These are phyloP conservation scores for Theileria orientalis DNA, from an alignment of 169 alveolate genomes.

Conservation along the genomic window DNA sequence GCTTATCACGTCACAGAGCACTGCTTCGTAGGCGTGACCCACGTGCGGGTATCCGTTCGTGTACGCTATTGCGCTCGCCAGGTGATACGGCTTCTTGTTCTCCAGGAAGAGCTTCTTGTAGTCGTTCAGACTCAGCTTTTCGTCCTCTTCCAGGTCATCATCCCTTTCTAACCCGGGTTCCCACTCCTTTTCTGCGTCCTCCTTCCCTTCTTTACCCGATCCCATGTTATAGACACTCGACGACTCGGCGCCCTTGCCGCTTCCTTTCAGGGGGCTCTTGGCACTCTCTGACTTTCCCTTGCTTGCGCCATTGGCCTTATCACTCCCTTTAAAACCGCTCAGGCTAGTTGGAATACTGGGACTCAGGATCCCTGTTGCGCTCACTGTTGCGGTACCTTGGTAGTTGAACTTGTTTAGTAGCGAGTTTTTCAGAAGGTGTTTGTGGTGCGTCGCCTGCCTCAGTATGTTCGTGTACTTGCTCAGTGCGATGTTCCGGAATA, in stretches of 20 bases:
- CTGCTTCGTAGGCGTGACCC: conserved; percentile 88
- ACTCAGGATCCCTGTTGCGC: too few relatives aligned
- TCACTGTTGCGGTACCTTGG: too few relatives aligned
- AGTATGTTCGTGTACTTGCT: conserved; percentile 1
- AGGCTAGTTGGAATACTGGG: too few relatives aligned
- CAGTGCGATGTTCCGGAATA: conserved; percentile 1
- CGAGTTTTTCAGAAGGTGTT: background rate
- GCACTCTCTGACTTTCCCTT: background rate
- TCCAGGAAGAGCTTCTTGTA: background rate
- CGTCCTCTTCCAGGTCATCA: background rate
- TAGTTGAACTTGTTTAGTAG: too few relatives aligned
- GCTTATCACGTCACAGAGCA: conserved; percentile 72
- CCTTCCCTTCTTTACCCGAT: background rate
- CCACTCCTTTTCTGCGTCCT: background rate
- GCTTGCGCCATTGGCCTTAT: too few relatives aligned
- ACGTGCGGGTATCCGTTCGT: conserved; percentile 92
- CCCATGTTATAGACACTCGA: background rate
- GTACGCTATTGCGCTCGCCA: conserved; percentile 91
- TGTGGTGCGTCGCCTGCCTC: background rate
- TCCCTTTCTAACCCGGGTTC: too few relatives aligned
- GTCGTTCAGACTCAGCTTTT: background rate
- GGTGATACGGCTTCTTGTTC: conserved; percentile 60
- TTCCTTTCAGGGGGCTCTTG: background rate
- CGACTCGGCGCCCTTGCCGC: too few relatives aligned
- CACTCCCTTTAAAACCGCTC: too few relatives aligned